Base-by-base conservation (phyloP, 306 rosid genomes). In the Rosa multiflora region DNA sequence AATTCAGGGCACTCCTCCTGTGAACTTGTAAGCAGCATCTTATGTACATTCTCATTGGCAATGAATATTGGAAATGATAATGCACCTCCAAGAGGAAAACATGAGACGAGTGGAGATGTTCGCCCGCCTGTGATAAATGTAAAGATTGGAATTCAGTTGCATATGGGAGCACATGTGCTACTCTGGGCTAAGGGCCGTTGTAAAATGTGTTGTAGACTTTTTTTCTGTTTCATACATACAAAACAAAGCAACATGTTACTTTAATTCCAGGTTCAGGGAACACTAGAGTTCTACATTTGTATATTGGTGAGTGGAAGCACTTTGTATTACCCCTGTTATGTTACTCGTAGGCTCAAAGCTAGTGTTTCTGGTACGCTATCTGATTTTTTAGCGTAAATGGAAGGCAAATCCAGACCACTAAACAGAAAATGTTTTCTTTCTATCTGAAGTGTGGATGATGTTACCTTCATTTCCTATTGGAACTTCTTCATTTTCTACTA, bases 1-100 rank as follows among this genome's bases (percentile, higher is more conserved):
- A 78, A 74, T 81, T 58, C 87, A 92, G 97, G 98, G 91, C 72
- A 86, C 85, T 83, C 97, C 99, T 81, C 91, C 99, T 3, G 97
- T 94, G 84, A 89, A 80, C 81, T 79, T 92, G 89, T 94, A 86
- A 91, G 82, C 84, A 67, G 88, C 85, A 63, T 32, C 32, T 0
- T 6, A 20, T n/a, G 52, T 40, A 47, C 37, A 62, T 72, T 68
- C 76, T 63, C 66, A 10, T 63, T 75, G 66, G 77, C 51, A 63
- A 75, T 67, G 75, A 43, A 59, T 63, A 17, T 42, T 42, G 5
- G 29, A 71, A 11, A 48, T 10, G 56, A 52, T 17, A 18, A 18
- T 77, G 42, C 44, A 67, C 79, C 72, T 40, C 68, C 43, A 42
- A 15, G 47, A 67, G 52, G 76, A 82, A 59, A 64, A 52, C 78